A percentile compares a stretch with the other conserved stretches of the same genome.
Conservation (phyloP, 2,329 filamentous ascomycete genomes). For the Fusarium oxysporum region DNA sequence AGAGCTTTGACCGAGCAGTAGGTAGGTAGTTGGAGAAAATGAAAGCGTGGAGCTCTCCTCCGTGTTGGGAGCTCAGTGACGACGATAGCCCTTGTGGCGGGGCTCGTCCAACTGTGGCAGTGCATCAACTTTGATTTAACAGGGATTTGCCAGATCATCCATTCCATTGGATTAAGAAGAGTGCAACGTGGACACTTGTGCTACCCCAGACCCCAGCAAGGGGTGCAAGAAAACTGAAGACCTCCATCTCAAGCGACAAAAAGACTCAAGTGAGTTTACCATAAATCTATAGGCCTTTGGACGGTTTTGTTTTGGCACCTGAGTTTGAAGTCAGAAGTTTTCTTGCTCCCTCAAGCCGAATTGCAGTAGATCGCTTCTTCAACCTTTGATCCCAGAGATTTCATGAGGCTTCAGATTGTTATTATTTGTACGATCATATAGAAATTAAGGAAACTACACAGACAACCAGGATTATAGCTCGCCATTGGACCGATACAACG, state of each 20-base stretch:
- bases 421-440: no score
- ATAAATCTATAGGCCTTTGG: no score
- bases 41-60: slow-evolving; percentile 15
- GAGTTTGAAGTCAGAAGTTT: background rate
- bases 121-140: slow-evolving; percentile 8
- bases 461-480: background rate
- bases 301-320: background rate
- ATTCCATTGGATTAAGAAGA: slow-evolving; percentile 10
- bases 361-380: slow-evolving; percentile 17
- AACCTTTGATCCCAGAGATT: background rate
- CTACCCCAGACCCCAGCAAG: slow-evolving; percentile 3
- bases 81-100: slow-evolving; percentile 27
- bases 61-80: slow-evolving; percentile 1
- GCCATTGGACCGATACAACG: no score
- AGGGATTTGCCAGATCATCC: slow-evolving; percentile 12
- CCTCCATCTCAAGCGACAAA: background rate
- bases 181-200: slow-evolving; percentile 31
- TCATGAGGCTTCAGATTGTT: background rate
- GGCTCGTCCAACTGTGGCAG: slow-evolving; percentile 23
- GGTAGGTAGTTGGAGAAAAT: slow-evolving; percentile 1
- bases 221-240: background rate
- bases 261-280: background rate
- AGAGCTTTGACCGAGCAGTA: slow-evolving; percentile 22
- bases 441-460: background rate
- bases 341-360: background rate